phyloP scores from a whole-genome alignment of 257 asterid species.

The Scutellaria minor region DNA sequence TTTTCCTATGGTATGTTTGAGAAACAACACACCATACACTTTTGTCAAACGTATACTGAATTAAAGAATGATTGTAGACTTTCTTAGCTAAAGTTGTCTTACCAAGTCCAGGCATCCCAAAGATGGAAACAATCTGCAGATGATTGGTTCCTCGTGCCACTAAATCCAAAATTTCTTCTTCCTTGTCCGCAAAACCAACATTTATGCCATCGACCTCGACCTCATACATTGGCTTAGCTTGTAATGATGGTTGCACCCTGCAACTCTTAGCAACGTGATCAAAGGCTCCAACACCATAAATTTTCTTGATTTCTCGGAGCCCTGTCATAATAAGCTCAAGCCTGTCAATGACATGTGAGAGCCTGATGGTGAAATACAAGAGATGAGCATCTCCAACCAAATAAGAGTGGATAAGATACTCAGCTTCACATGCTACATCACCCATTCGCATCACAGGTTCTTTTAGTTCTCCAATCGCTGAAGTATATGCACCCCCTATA shows the following conservation, averaged over 20 bases:
- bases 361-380: conserved; percentile 22
- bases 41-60: conserved; percentile 32
- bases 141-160: not conserved
- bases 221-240: not conserved
- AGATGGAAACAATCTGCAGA: conserved; percentile 34
- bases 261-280: not conserved
- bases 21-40: conserved; percentile 39
- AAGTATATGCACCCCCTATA: not conserved
- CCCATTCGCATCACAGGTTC: conserved; percentile 12
- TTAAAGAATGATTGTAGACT: conserved; percentile 26
- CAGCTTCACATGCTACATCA: conserved; percentile 36
- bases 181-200: conserved; percentile 34
- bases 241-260: not conserved
- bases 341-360: conserved; percentile 3
- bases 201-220: not conserved
- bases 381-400: conserved; percentile 23
- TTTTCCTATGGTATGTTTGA: conserved; percentile 25
- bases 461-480: not conserved
- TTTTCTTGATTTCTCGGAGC: not conserved
- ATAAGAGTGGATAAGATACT: conserved; percentile 29
- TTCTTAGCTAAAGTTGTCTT: conserved; percentile 39
- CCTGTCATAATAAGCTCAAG: not conserved
- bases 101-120: conserved; percentile 48
- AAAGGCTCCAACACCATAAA: too few relatives aligned
- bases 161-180: conserved; percentile 9